A percentile compares a stretch with the other conserved stretches of the same genome.
These are phyloP conservation scores for Salvia sclarea DNA, from an alignment of 305 asterid species.

Conservation along the genomic window DNA sequence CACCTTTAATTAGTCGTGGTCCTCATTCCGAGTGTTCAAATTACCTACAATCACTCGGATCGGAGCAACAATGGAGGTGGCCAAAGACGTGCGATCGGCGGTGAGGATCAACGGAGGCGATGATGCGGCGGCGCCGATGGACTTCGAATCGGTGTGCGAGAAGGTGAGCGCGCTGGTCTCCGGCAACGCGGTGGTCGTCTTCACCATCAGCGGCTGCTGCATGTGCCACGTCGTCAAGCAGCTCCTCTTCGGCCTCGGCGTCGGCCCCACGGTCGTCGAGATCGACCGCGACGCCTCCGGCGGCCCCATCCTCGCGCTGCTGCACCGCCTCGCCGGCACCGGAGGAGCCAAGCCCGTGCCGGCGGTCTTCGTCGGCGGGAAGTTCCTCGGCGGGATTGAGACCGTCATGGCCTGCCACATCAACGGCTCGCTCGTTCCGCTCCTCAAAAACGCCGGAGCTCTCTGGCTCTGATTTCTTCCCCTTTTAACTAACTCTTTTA, in stretches of 20 bases:
- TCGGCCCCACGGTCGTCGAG: slow-evolving; percentile 77
- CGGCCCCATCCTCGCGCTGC: slow-evolving; percentile 51
- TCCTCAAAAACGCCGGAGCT: slow-evolving; percentile 83
- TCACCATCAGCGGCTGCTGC: slow-evolving; percentile 81
- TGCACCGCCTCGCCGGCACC: slow-evolving; percentile 42
- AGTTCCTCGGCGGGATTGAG: slow-evolving; percentile 79
- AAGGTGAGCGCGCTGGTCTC: slow-evolving; percentile 51
- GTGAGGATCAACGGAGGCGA: slow-evolving; percentile 9
- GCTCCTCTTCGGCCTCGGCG: slow-evolving; percentile 82
- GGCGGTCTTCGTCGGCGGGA: slow-evolving; percentile 82
- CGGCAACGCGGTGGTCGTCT: slow-evolving; percentile 83
- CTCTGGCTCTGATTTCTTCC: slow-evolving; percentile 61
- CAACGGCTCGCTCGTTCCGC: slow-evolving; percentile 85
- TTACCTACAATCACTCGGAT: too few species aligned
- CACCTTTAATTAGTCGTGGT: background rate
- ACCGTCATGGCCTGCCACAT: slow-evolving; percentile 81
- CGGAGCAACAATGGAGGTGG: slow-evolving; percentile 38
- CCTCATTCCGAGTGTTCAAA: too few species aligned
- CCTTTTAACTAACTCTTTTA: background rate
- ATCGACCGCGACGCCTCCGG: slow-evolving; percentile 70
- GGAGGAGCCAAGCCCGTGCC: slow-evolving; percentile 52
- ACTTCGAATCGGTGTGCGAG: slow-evolving; percentile 51
- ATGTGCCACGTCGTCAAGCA: slow-evolving; percentile 94
- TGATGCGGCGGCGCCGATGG: slow-evolving; percentile 25
- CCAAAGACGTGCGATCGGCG: slow-evolving; percentile 26